These are phyloP conservation scores for Kwoniella sp. DNA, from an alignment of 768 basidiomycete species.

Conservation along the genomic window DNA sequence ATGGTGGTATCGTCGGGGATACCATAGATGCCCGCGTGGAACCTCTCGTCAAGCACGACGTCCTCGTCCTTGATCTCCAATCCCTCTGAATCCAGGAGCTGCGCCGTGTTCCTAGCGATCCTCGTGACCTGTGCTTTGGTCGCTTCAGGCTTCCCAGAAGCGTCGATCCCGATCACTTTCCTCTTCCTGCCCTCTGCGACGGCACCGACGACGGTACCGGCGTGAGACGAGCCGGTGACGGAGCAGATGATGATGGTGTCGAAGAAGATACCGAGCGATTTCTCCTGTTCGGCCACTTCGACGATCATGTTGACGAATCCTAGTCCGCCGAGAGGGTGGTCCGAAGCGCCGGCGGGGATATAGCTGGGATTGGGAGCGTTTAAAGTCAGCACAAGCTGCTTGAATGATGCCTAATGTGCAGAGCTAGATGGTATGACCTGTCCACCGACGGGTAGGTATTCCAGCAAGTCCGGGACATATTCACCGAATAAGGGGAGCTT, in stretches of 20 bases:
- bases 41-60: slow-evolving; percentile 36
- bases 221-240: slow-evolving; percentile 44
- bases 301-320: slow-evolving; percentile 36
- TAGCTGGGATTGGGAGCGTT: slow-evolving; percentile 12
- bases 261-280: slow-evolving; percentile 35
- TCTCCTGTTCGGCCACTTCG: slow-evolving; percentile 40
- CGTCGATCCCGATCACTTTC: slow-evolving; percentile 47
- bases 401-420: too few relatives aligned
- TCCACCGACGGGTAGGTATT: too few relatives aligned
- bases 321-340: slow-evolving; percentile 38
- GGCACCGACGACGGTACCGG: slow-evolving; percentile 36
- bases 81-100: slow-evolving; percentile 25
- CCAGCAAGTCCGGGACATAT: too few relatives aligned
- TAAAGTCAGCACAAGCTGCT: not conserved
- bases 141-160: slow-evolving; percentile 34
- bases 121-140: slow-evolving; percentile 35
- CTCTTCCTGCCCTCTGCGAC: slow-evolving; percentile 34
- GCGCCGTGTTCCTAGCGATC: slow-evolving; percentile 34
- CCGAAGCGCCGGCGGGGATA: slow-evolving; percentile 45
- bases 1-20: slow-evolving; percentile 38
- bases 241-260: slow-evolving; percentile 42
- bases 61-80: slow-evolving; percentile 31
- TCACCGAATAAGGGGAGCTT: not conserved
- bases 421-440: too few relatives aligned
- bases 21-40: slow-evolving; percentile 44